phyloP scores from a whole-genome alignment of 495 filamentous ascomycete species.

The Trichoderma orchidacearum region DNA sequence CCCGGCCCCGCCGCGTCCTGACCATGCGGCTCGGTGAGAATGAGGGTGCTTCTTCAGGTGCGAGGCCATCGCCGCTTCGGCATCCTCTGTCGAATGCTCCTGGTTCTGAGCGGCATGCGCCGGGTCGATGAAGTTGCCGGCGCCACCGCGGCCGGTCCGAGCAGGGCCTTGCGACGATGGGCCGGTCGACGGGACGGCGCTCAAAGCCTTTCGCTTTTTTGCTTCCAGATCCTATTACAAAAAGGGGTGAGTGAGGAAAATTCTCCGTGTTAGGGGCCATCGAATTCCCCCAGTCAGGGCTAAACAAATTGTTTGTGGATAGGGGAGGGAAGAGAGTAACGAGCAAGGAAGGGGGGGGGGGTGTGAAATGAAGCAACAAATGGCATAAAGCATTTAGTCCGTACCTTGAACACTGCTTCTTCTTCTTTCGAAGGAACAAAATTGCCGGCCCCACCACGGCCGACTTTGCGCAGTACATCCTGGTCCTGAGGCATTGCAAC shows the following conservation, averaged over 20 bases:
- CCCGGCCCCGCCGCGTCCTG: conserved; percentile 46
- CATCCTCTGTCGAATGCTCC: conserved; percentile 10
- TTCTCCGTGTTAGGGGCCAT: too few relatives aligned
- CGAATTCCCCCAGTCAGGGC: too few relatives aligned
- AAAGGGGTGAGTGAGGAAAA: not conserved
- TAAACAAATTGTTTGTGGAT: not conserved
- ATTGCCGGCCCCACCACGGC: conserved; percentile 51
- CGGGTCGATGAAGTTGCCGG: conserved; percentile 42
- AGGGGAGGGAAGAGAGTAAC: not conserved
- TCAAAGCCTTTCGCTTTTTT: conserved; percentile 13
- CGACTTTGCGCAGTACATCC: conserved; percentile 19
- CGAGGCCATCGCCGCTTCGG: conserved; percentile 6
- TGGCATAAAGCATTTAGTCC: conserved; percentile 9
- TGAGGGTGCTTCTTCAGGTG: conserved; percentile 2
- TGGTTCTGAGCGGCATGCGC: conserved; percentile 11
- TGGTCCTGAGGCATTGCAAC: not conserved
- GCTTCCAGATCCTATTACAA: conserved; percentile 27
- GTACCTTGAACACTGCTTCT: conserved; percentile 25
- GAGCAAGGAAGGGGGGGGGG: not conserved
- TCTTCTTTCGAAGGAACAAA: conserved; percentile 41
- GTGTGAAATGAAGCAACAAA: not conserved
- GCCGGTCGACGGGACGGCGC: conserved; percentile 5
- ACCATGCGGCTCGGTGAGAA: not conserved
- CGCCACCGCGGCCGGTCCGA: conserved; percentile 44
- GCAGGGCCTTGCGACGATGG: conserved; percentile 20